Base-by-base conservation (phyloP, 2,329 filamentous ascomycete genomes). In the Fusarium pseudograminearum region DNA sequence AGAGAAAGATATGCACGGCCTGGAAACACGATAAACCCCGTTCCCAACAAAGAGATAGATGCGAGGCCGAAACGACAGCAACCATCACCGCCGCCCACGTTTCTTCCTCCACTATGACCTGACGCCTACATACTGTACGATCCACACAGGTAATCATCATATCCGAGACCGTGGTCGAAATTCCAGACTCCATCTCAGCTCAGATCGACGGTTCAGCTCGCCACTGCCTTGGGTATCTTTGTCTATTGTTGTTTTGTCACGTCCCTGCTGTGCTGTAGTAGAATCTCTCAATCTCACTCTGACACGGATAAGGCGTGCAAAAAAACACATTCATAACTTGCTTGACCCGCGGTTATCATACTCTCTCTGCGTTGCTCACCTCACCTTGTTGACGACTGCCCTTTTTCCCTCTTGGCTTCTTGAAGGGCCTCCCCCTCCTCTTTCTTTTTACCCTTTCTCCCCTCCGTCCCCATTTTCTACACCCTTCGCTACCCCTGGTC, bases 251-350 rank as follows among this genome's bases (percentile, higher is more conserved):
- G 34, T 41, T 46, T 46, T 46, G 16, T 31, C 28, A 30, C 22
- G 34, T 51, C 47, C 33, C 47, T 26, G 28, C n/a, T 40, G 33
- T 50, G 44, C 42, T 56, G 34, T 33, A 26, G 15, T 12, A 30
- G 2, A 30, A 30, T 30, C 28, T 30, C 10, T 30, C 28, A 36
- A 20, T 47, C 36, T 33, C 33, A 44, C 24, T 36, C 41, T n/a
- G 42, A 52, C 34, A 52, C 31, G 48, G 30, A 67, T 59, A 54
- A 71, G 42, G 42, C 41, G 33, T 34, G 26, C 9, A 26, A n/a
- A 28, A 36, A 45, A 42, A 55, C 45, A 47, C 46, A 63, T 71
- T 71, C 69, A 71, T 72, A 70, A 72, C 70, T 51, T 65, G 44
- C 18, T 46, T 52, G 31, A 54, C 45, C 53, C 53, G 52, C 57